phyloP scores from a whole-genome alignment of 2,329 filamentous ascomycete genomes.

The Microsporum audouinii region DNA sequence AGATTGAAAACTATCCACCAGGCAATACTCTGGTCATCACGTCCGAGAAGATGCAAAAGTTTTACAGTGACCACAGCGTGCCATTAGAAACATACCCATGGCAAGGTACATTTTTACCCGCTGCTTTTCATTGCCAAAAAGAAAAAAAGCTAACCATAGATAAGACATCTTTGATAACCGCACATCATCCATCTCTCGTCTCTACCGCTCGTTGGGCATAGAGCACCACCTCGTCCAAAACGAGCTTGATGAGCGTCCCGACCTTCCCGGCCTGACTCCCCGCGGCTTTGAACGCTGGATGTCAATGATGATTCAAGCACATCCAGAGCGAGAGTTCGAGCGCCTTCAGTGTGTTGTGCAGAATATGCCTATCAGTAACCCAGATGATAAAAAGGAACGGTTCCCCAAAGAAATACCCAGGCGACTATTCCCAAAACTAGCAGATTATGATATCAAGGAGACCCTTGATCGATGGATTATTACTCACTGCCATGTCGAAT shows the following conservation, averaged over 20 bases:
- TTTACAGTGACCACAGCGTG: conserved; percentile 58
- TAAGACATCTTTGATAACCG: conserved; percentile 46
- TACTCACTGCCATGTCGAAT: conserved; percentile 39
- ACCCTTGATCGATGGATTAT: conserved; percentile 50
- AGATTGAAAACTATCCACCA: conserved; percentile 60
- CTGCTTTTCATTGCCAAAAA: background rate
- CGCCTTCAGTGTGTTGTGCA: conserved; percentile 58
- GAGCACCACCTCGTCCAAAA: conserved; percentile 56
- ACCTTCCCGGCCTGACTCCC: conserved; percentile 54
- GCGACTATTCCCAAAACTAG: conserved; percentile 53
- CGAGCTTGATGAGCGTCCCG: conserved; percentile 41
- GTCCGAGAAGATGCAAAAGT: conserved; percentile 61
- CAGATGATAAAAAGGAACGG: conserved; percentile 55
- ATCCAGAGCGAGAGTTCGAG: conserved; percentile 62
- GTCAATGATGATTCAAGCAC: conserved; percentile 58
- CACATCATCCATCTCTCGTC: conserved; percentile 44
- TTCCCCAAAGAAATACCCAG: conserved; percentile 70
- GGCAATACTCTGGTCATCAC: conserved; percentile 59
- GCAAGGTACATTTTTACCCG: conserved; percentile 41
- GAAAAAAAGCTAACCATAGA: conserved; percentile 3
- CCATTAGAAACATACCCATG: conserved; percentile 58
- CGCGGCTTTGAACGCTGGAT: conserved; percentile 62
- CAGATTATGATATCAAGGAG: conserved; percentile 48
- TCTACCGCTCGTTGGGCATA: conserved; percentile 45
- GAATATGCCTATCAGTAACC: conserved; percentile 58